Evolutionary conservation across 2,329 filamentous ascomycete species (phyloP).

Genomic region (Colletotrichum neosansevieriae): DNA sequence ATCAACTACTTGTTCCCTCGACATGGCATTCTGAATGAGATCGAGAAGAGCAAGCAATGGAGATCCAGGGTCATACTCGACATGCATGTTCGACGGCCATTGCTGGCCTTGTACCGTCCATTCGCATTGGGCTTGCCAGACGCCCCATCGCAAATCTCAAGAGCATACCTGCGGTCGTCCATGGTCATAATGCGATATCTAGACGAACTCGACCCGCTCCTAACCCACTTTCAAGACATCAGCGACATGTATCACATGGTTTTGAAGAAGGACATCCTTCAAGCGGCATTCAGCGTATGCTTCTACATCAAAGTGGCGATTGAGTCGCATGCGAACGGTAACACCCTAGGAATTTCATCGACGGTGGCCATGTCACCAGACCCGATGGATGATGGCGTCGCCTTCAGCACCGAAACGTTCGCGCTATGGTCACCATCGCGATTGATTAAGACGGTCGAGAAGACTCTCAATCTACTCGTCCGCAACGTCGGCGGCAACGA

Average conservation of each 20-base stretch:
- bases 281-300: conserved; percentile 67
- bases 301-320: conserved; percentile 61
- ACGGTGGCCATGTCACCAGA: conserved; percentile 51
- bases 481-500: conserved; percentile 62
- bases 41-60: conserved; percentile 64
- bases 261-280: conserved; percentile 65
- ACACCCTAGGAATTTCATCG: conserved; percentile 31
- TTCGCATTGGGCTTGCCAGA: conserved; percentile 65
- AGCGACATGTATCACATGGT: conserved; percentile 66
- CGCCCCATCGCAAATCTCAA: conserved; percentile 63
- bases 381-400: conserved; percentile 50
- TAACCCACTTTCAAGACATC: conserved; percentile 60
- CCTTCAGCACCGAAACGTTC: conserved; percentile 50
- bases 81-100: conserved; percentile 65
- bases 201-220: conserved; percentile 63
- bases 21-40: conserved; percentile 55
- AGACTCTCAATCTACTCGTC: conserved; percentile 59
- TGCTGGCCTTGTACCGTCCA: conserved; percentile 66
- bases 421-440: conserved; percentile 57
- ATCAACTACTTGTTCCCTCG: conserved; percentile 65
- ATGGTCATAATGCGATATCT: conserved; percentile 68
- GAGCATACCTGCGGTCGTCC: conserved; percentile 65
- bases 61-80: conserved; percentile 63
- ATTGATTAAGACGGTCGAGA: conserved; percentile 59
- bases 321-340: conserved; percentile 36